Evolutionary conservation across 805 yeast genomes (phyloP).

Genomic region (Isabelozyma heimii): DNA sequence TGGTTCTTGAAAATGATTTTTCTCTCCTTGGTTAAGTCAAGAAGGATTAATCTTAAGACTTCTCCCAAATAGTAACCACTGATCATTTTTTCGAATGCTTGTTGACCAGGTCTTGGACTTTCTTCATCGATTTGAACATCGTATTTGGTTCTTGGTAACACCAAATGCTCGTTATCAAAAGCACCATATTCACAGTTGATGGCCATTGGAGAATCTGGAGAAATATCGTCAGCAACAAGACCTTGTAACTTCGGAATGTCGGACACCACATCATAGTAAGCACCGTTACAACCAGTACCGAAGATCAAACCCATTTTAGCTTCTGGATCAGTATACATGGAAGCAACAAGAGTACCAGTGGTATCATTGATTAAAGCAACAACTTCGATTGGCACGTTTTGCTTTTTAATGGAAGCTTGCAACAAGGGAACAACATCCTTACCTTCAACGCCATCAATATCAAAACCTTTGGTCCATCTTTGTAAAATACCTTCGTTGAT

Average conservation of each 20-base stretch:
- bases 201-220: constrained; percentile 74
- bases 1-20: constrained; percentile 70
- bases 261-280: constrained; percentile 76
- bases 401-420: constrained; percentile 65
- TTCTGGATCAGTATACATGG: constrained; percentile 84
- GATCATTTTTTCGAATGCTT: constrained; percentile 94
- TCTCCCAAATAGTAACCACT: constrained; percentile 97
- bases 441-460: constrained; percentile 90
- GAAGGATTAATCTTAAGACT: constrained; percentile 71
- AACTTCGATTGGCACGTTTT: constrained; percentile 74
- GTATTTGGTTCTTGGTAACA: constrained; percentile 86
- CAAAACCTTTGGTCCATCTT: constrained; percentile 98
- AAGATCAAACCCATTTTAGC: constrained; percentile 94
- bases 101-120: constrained; percentile 96
- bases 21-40: constrained; percentile 62
- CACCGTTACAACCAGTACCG: constrained; percentile 98
- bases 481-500: constrained; percentile 86
- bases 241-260: constrained; percentile 83
- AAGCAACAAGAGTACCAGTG: constrained; percentile 94
- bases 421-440: constrained; percentile 91
- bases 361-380: constrained; percentile 96
- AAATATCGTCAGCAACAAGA: constrained; percentile 59
- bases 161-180: constrained; percentile 83
- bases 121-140: constrained; percentile 77
- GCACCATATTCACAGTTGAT: constrained; percentile 99